A percentile compares a stretch with the other conserved stretches of the same genome.
Conservation (phyloP, 2,329 filamentous ascomycete genomes). For the Leptographium flavum region DNA sequence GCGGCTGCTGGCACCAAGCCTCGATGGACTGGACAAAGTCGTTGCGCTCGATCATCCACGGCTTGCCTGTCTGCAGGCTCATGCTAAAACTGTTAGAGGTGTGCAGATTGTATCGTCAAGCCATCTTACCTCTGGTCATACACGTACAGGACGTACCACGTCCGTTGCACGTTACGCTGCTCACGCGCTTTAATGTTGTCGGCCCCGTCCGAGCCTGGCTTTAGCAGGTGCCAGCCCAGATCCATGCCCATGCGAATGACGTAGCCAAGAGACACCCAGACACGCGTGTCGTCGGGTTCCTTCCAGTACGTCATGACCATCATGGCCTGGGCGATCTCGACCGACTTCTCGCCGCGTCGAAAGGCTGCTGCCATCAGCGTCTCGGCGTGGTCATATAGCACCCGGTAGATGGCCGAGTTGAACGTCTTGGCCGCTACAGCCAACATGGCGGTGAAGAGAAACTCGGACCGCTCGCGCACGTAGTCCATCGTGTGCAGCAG, state of each 20-base stretch:
- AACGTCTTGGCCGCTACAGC: not conserved
- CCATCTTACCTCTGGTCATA: not conserved
- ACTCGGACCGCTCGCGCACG: not conserved
- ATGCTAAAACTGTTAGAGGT: conserved; percentile 16
- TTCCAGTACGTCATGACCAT: conserved; percentile 27
- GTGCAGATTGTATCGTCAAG: no score
- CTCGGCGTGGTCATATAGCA: conserved; percentile 1
- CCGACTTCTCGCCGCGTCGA: conserved; percentile 20
- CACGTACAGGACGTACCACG: not conserved
- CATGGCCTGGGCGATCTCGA: conserved; percentile 24
- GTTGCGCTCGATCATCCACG: conserved; percentile 26
- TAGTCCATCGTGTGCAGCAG: not conserved
- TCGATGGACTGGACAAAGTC: conserved; percentile 22
- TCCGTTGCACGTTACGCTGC: not conserved
- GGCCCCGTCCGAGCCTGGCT: no score
- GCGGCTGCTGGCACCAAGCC: conserved; percentile 18
- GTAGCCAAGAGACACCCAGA: conserved; percentile 24
- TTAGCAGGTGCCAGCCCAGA: not conserved
- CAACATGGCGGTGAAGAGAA: not conserved
- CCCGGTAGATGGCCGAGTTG: not conserved
- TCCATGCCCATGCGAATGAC: conserved; percentile 22
- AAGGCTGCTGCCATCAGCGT: conserved; percentile 17
- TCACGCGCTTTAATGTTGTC: not conserved
- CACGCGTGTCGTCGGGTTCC: conserved; percentile 24
- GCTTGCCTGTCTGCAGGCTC: conserved; percentile 25